These are phyloP conservation scores for Vanrija sp. DNA, from an alignment of 1,284 basidiomycete genomes.

Conservation along the genomic window DNA sequence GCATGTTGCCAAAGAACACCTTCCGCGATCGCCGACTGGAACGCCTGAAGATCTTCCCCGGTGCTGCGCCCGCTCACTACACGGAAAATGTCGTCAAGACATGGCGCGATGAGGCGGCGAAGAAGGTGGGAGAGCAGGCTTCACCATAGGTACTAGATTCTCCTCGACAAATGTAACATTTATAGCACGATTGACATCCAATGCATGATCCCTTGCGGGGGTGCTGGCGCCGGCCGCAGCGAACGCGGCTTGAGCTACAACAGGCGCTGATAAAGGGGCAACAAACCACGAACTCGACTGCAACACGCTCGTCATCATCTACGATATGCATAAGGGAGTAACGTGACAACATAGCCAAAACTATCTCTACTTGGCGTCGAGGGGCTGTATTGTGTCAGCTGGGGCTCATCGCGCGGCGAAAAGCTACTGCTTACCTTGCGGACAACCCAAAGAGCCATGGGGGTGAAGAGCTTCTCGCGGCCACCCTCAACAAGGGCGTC, in stretches of 20 bases:
- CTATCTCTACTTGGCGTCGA: constrained; percentile 12
- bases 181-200: too few relatives aligned
- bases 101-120: constrained; percentile 26
- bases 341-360: constrained; percentile 1
- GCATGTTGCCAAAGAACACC: constrained; percentile 96
- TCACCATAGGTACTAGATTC: neutral
- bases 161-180: neutral
- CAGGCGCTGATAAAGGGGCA: neutral
- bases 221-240: neutral
- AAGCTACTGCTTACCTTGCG: constrained; percentile 18
- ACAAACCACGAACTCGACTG: neutral
- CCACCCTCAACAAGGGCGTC: constrained; percentile 80
- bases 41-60: constrained; percentile 78
- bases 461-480: constrained; percentile 67
- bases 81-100: constrained; percentile 35
- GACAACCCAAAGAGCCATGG: constrained; percentile 43
- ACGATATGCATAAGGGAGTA: neutral
- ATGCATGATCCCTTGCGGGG: neutral
- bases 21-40: constrained; percentile 78
- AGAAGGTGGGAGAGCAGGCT: neutral
- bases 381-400: constrained; percentile 1
- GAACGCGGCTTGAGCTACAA: too few relatives aligned
- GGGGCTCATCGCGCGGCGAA: neutral
- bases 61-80: constrained; percentile 38
- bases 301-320: neutral